A percentile compares a stretch with the other conserved stretches of the same genome.
Evolutionary conservation across 108 stramenopile genomes (phyloP).

Genomic region (Cyclotella sp.): DNA sequence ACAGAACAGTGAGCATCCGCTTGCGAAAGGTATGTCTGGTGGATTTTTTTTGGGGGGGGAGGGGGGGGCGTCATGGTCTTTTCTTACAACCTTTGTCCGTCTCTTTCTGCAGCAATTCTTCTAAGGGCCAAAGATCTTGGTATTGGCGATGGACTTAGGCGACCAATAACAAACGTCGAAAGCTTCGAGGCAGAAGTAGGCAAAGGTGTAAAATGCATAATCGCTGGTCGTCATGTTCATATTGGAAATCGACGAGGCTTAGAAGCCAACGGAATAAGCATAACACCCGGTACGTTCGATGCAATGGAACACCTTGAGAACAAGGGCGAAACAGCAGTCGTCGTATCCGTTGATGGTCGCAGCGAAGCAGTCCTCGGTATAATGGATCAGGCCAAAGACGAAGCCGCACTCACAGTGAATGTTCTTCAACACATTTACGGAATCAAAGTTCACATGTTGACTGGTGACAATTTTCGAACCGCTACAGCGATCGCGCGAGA

Average conservation of each 20-base stretch:
- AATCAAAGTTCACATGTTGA: slow-evolving; percentile 81
- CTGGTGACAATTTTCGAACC: slow-evolving; percentile 81
- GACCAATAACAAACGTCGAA: slow-evolving; percentile 31
- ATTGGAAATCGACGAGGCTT: slow-evolving; percentile 85
- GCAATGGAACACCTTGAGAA: slow-evolving; percentile 74
- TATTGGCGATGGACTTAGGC: slow-evolving; percentile 41
- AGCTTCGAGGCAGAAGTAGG: slow-evolving; percentile 72
- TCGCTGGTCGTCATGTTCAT: slow-evolving; percentile 58
- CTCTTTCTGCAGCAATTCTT: slow-evolving; percentile 44
- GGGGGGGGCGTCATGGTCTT: background rate
- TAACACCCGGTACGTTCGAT: slow-evolving; percentile 51
- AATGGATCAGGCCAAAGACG: slow-evolving; percentile 74
- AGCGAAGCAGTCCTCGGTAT: slow-evolving; percentile 80
- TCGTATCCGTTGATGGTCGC: slow-evolving; percentile 73
- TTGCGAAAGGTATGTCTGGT: slow-evolving; percentile 49
- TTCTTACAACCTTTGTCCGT: background rate
- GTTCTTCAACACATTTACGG: slow-evolving; percentile 60
- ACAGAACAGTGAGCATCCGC: slow-evolving; percentile 63
- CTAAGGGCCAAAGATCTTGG: slow-evolving; percentile 45
- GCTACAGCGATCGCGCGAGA: slow-evolving; percentile 71
- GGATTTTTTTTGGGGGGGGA: background rate
- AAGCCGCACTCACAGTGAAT: slow-evolving; percentile 66
- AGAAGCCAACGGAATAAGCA: slow-evolving; percentile 48
- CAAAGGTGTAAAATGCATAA: slow-evolving; percentile 74
- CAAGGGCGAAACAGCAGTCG: slow-evolving; percentile 85